These are phyloP conservation scores for Hyphopichia buzzinii DNA, from an alignment of 1,139 yeast species.

Conservation along the genomic window DNA sequence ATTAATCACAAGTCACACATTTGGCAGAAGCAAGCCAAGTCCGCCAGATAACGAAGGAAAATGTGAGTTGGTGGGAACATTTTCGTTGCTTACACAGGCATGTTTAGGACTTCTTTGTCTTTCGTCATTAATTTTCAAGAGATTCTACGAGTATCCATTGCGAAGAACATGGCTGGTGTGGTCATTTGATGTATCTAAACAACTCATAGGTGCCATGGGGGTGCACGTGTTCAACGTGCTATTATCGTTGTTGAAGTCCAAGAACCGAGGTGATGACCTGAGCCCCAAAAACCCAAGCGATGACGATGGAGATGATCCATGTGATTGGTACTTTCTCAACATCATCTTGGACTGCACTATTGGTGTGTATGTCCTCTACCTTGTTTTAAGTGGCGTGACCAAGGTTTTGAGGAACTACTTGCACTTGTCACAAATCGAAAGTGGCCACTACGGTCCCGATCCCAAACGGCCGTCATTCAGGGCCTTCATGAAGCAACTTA, in stretches of 20 bases:
- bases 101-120: constrained; percentile 73
- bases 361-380: constrained; percentile 81
- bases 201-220: constrained; percentile 80
- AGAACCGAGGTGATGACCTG: constrained; percentile 15
- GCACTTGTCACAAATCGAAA: constrained; percentile 54
- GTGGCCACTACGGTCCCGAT: constrained; percentile 76
- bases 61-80: constrained; percentile 72
- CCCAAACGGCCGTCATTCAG: constrained; percentile 57
- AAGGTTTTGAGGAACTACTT: constrained; percentile 34
- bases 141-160: constrained; percentile 74
- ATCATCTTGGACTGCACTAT: constrained; percentile 88
- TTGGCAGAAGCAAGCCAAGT: not conserved
- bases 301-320: constrained; percentile 49
- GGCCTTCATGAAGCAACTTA: constrained; percentile 73
- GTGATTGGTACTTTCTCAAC: constrained; percentile 91
- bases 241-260: constrained; percentile 56
- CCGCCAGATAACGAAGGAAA: constrained; percentile 19
- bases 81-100: constrained; percentile 63
- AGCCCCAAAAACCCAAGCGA: constrained; percentile 7
- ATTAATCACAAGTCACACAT: not conserved
- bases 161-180: constrained; percentile 86
- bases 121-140: constrained; percentile 68
- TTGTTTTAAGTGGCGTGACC: constrained; percentile 50
- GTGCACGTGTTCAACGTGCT: constrained; percentile 79
- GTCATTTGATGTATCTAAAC: constrained; percentile 88